Conservation (phyloP, 2,329 filamentous ascomycete genomes). For the Immersiporthe knoxdaviesiana region DNA sequence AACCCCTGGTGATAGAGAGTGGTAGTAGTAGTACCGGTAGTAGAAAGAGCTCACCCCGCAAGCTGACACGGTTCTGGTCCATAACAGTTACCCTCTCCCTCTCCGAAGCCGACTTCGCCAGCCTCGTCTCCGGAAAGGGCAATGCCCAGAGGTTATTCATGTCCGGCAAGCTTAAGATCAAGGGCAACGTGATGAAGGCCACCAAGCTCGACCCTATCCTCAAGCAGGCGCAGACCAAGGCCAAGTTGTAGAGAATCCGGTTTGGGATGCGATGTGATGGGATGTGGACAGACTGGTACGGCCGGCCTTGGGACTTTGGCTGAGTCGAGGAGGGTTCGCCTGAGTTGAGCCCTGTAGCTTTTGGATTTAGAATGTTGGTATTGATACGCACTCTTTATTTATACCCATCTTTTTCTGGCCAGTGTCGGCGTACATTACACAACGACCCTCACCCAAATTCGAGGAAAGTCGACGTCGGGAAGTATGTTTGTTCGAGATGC, state of each 20-base stretch:
- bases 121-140: slow-evolving; percentile 82
- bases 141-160: slow-evolving; percentile 97
- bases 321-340: background rate
- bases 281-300: slow-evolving; percentile 28
- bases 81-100: slow-evolving; percentile 77
- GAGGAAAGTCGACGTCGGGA: background rate
- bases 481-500: background rate
- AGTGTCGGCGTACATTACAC: slow-evolving; percentile 17
- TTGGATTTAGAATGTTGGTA: background rate
- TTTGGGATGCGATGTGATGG: slow-evolving; percentile 28
- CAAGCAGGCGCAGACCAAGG: slow-evolving; percentile 82
- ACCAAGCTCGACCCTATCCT: slow-evolving; percentile 94
- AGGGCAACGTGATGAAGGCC: slow-evolving; percentile 98
- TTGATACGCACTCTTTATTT: background rate
- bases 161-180: slow-evolving; percentile 97
- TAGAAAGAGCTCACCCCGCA: background rate
- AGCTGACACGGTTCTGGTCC: background rate
- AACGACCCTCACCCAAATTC: background rate
- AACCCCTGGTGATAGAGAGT: too few species aligned
- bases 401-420: background rate
- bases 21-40: background rate
- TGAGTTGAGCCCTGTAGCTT: background rate
- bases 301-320: slow-evolving; percentile 16
- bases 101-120: slow-evolving; percentile 83
- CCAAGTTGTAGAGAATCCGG: slow-evolving; percentile 69